Evolutionary conservation across 768 basidiomycete species (phyloP), one percentile per base, ranked within the genome.

Genomic region (Naganishia vaughanmartiniae): DNA sequence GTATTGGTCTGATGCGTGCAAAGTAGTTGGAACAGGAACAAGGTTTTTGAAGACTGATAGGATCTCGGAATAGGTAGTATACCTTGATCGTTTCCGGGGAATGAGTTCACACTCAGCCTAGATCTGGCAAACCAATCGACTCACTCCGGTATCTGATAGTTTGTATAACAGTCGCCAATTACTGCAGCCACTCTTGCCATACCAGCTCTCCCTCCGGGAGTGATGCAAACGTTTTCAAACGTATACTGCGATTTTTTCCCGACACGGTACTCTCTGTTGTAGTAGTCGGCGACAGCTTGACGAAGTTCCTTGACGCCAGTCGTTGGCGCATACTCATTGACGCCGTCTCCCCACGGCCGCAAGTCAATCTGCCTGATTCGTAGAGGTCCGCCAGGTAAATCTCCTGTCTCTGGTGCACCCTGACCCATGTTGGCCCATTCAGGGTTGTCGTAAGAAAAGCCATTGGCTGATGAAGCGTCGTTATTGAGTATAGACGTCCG

Each of bases 151-250:
- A 94, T 85, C 81, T 93, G 92, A 80, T 93, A 94, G 15, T 89
- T 75, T 45, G 45, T 51, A 51, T 60, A 73, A 65, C 93, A 91
- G 77, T 93, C 91, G 53, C 91, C 89, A 69, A 97, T 86, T 60
- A 97, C 93, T 19, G 94, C 91, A 17, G 93, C 93, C 28, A 97
- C 86, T 71, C 94, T 88, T 33, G 91, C 90, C 72, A 97, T 85
- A 14, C 93, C 93, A 2, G 93, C 85, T 67, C 92, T 88, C 19
- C 94, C 94, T 54, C 94, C 94, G 15, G 94, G 94, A 0, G 69
- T 70, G 75, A 97, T 95, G 70, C 82, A 82, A 4, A 84, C 83
- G 76, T 97, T 97, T 82, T 94, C 92, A 74, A 84, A 90, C 0
- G 92, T 93, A 79, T 96, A 97, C 74, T 94, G 85, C 74, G 90